Conservation (phyloP, 495 filamentous ascomycete species). For the Lophiostoma macrostomum region DNA sequence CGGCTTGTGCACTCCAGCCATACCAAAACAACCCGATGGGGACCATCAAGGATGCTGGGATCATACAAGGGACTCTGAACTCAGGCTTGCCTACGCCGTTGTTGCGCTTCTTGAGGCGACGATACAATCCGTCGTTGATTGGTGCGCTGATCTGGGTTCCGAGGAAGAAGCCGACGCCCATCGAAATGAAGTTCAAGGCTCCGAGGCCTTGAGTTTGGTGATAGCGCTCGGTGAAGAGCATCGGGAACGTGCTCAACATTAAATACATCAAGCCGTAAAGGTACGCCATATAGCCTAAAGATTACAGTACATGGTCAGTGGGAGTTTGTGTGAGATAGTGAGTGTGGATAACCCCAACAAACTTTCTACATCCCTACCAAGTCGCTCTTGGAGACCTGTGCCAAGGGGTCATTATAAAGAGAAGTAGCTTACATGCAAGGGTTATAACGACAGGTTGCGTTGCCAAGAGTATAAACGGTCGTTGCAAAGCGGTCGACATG, state of each 20-base stretch:
- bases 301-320: too few relatives aligned
- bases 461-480: constrained; percentile 50
- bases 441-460: constrained; percentile 55
- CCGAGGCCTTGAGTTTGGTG: constrained; percentile 58
- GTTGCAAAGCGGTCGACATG: constrained; percentile 34
- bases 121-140: constrained; percentile 65
- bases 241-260: constrained; percentile 64
- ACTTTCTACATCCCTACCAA: too few relatives aligned
- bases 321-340: too few relatives aligned
- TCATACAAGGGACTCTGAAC: constrained; percentile 65
- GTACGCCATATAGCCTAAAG: constrained; percentile 68
- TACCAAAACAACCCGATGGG: constrained; percentile 69
- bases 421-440: too few relatives aligned
- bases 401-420: too few relatives aligned
- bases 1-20: constrained; percentile 64
- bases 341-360: too few relatives aligned
- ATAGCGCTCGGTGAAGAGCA: constrained; percentile 61
- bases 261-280: constrained; percentile 73
- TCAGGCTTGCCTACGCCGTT: constrained; percentile 59
- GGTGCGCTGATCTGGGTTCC: constrained; percentile 62
- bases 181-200: constrained; percentile 68
- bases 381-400: too few relatives aligned
- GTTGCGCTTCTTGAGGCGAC: constrained; percentile 56
- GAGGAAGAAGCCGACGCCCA: constrained; percentile 65
- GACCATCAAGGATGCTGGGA: constrained; percentile 54